phyloP scores from a whole-genome alignment of 805 yeast species.

The Blastobotrys chiropterorum region DNA sequence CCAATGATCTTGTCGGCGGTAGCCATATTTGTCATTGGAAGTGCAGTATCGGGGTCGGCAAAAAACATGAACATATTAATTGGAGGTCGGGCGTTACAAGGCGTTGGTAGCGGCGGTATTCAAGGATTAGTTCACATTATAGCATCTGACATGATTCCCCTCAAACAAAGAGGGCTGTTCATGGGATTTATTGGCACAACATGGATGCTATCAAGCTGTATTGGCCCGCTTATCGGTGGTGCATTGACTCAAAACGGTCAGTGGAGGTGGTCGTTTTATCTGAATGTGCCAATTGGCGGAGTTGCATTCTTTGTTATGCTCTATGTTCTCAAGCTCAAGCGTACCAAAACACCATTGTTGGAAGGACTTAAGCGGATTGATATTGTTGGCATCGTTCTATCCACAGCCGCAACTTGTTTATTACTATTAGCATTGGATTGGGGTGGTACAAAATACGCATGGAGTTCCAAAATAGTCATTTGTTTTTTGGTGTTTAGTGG shows the following conservation, averaged over 20 bases:
- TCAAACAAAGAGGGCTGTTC: constrained; percentile 20
- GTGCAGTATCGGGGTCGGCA: constrained; percentile 38
- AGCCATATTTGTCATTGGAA: constrained; percentile 36
- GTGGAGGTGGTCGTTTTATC: constrained; percentile 52
- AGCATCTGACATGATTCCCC: constrained; percentile 38
- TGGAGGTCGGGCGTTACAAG: constrained; percentile 60
- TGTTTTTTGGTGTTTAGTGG: constrained; percentile 39
- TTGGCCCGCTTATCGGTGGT: constrained; percentile 54
- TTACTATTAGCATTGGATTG: constrained; percentile 48
- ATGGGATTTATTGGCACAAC: constrained; percentile 21
- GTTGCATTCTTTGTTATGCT: constrained; percentile 24
- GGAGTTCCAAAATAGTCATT: constrained; percentile 50
- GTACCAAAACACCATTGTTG: constrained; percentile 36
- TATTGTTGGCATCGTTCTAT: constrained; percentile 46
- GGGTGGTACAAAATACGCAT: constrained; percentile 45
- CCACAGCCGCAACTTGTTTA: constrained; percentile 38
- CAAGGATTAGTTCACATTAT: constrained; percentile 49
- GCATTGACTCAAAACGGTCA: constrained; percentile 38
- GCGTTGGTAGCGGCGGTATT: constrained; percentile 65
- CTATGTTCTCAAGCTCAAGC: constrained; percentile 18
- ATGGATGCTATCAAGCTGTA: constrained; percentile 26
- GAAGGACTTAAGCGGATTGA: constrained; percentile 45
- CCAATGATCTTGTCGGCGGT: constrained; percentile 34
- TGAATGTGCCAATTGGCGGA: constrained; percentile 38
- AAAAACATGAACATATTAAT: constrained; percentile 49